phyloP scores from a whole-genome alignment of 2,329 filamentous ascomycete species.

The Lasiodiplodia gonubiensis region DNA sequence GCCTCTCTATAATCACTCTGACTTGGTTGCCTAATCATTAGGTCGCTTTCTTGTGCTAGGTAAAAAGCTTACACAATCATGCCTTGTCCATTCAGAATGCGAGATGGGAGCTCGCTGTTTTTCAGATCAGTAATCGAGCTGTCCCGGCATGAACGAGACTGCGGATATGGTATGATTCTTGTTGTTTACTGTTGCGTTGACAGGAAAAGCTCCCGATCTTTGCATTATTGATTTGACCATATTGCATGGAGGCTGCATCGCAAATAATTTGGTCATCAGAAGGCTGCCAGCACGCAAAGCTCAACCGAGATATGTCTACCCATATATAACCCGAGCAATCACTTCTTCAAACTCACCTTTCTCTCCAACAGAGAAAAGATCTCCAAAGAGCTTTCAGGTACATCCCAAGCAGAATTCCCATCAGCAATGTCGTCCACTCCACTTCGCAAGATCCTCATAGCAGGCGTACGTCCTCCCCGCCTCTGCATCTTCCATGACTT shows the following conservation, averaged over 20 bases:
- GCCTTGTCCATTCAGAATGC: background rate
- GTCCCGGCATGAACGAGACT: background rate
- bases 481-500: background rate
- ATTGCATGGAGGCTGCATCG: background rate
- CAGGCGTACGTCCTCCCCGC: background rate
- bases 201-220: background rate
- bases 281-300: background rate
- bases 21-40: background rate
- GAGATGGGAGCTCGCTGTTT: background rate
- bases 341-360: too few relatives aligned
- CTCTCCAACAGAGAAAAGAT: background rate
- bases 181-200: background rate
- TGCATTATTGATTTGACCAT: background rate
- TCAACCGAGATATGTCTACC: background rate
- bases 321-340: background rate
- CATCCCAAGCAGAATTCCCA: background rate
- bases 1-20: background rate
- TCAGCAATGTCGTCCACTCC: background rate
- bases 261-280: background rate
- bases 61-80: background rate
- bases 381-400: background rate
- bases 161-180: background rate
- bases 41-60: background rate
- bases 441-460: background rate
- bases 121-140: background rate